These are phyloP conservation scores for Condylostoma magnum DNA, from an alignment of 169 alveolate genomes.

Conservation along the genomic window DNA sequence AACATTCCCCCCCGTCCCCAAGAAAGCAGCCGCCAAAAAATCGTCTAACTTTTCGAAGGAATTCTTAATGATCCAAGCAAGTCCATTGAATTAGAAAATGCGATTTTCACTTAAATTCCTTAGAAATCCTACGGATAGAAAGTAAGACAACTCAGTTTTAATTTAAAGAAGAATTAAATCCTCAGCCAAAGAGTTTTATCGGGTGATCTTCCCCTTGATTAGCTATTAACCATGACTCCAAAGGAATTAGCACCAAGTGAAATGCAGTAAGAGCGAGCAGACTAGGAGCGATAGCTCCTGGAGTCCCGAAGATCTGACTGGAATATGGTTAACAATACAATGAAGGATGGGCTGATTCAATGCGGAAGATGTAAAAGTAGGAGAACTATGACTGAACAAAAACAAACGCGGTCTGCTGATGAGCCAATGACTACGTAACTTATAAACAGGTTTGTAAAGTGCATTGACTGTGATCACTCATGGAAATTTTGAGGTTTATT, in stretches of 20 bases:
- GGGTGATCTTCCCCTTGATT: constrained; percentile 79
- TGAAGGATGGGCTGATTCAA: constrained; percentile 71
- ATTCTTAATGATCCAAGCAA: background rate
- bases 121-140: background rate
- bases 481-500: constrained; percentile 97
- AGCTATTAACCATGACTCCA: constrained; percentile 88
- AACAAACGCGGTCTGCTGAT: constrained; percentile 97
- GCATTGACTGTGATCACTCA: constrained; percentile 91
- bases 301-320: constrained; percentile 95
- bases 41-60: background rate
- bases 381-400: constrained; percentile 89
- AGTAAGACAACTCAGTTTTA: constrained; percentile 59
- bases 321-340: constrained; percentile 84
- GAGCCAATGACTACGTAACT: constrained; percentile 96
- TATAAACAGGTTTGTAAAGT: constrained; percentile 81
- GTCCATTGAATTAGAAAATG: constrained; percentile 12
- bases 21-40: background rate
- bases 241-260: constrained; percentile 92
- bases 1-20: background rate
- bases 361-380: constrained; percentile 92
- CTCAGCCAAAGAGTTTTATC: constrained; percentile 78
- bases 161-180: constrained; percentile 87
- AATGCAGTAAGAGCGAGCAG: constrained; percentile 83
- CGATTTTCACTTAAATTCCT: background rate
- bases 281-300: constrained; percentile 70